Percentiles rank a stretch among this genome's conserved stretches.
Conservation (phyloP, 2,329 filamentous ascomycete species). For the Colletotrichum graminicola region DNA sequence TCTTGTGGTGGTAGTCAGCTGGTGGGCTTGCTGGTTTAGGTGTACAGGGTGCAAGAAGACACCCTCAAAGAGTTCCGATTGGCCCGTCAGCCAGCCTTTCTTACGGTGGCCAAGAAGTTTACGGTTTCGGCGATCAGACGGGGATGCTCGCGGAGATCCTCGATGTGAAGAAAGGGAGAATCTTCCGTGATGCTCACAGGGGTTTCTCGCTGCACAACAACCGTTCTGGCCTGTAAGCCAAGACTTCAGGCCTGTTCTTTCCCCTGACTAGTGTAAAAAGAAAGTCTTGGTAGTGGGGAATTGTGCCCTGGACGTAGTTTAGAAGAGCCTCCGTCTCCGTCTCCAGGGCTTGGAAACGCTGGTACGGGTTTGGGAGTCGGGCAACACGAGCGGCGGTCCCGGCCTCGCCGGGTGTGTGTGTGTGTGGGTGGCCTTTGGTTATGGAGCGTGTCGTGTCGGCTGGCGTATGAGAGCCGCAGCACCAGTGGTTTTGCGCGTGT, state of each 20-base stretch:
- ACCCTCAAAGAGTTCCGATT: conserved; percentile 33
- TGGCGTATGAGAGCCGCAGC: conserved; percentile 17
- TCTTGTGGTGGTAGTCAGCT: conserved; percentile 16
- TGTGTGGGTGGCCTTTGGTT: not conserved
- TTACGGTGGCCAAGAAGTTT: conserved; percentile 40
- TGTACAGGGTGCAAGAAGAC: conserved; percentile 5
- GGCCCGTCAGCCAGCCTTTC: conserved; percentile 28
- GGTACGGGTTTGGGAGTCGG: conserved; percentile 31
- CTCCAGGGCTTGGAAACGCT: conserved; percentile 28
- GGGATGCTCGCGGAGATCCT: conserved; percentile 32
- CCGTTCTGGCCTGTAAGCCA: conserved; percentile 5
- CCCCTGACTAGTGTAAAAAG: not conserved
- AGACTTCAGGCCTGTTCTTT: conserved; percentile 25
- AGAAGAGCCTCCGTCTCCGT: conserved; percentile 11
- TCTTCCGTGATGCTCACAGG: conserved; percentile 5
- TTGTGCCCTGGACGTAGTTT: not conserved
- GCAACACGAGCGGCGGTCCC: conserved; percentile 15
- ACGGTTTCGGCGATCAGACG: conserved; percentile 40
- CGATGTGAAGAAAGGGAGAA: not conserved
- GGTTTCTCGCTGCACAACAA: not conserved
- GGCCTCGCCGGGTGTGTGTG: not conserved
- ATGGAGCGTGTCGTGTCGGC: not conserved
- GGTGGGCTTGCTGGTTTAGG: not conserved
- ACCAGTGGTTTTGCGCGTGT: conserved; percentile 24
- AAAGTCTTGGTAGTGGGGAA: conserved; percentile 30